Evolutionary conservation across 1,139 yeast species (phyloP).

Genomic region (Kluyveromyces sp.): DNA sequence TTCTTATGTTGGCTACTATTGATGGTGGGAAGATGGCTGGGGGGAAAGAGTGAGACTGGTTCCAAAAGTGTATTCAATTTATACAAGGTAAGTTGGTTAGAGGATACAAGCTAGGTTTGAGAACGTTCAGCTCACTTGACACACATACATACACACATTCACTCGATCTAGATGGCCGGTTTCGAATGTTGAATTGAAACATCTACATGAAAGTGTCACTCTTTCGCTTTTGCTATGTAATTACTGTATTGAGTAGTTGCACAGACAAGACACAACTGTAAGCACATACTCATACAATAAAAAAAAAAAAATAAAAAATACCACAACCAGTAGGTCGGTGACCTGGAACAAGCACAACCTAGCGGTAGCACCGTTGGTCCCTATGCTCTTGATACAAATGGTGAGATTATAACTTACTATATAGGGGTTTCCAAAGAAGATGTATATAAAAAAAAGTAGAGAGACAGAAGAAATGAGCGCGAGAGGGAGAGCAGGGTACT

Average conservation of each 20-base stretch:
- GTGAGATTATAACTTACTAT: slow-evolving; percentile 6
- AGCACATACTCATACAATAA: background rate
- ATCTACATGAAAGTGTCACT: background rate
- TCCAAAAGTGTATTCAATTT: too few relatives aligned
- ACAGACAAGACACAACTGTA: background rate
- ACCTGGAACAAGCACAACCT: background rate
- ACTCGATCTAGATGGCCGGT: too few relatives aligned
- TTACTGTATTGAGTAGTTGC: slow-evolving; percentile 2
- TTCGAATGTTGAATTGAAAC: background rate
- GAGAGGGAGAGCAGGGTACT: background rate
- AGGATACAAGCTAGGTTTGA: too few relatives aligned
- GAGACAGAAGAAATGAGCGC: background rate
- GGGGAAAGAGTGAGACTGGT: too few relatives aligned
- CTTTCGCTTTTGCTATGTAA: slow-evolving; percentile 1
- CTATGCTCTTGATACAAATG: slow-evolving; percentile 2
- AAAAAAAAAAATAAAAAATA: too few relatives aligned
- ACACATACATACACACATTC: too few relatives aligned
- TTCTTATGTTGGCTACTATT: too few relatives aligned
- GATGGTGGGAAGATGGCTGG: too few relatives aligned
- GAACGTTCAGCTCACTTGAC: too few relatives aligned
- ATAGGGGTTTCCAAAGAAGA: slow-evolving; percentile 1
- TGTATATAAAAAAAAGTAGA: background rate
- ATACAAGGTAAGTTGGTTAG: too few relatives aligned
- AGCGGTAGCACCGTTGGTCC: background rate
- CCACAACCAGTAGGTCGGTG: background rate